These are phyloP conservation scores for Lolium perenne DNA, from an alignment of 176 grass and related monocot species.

Conservation along the genomic window DNA sequence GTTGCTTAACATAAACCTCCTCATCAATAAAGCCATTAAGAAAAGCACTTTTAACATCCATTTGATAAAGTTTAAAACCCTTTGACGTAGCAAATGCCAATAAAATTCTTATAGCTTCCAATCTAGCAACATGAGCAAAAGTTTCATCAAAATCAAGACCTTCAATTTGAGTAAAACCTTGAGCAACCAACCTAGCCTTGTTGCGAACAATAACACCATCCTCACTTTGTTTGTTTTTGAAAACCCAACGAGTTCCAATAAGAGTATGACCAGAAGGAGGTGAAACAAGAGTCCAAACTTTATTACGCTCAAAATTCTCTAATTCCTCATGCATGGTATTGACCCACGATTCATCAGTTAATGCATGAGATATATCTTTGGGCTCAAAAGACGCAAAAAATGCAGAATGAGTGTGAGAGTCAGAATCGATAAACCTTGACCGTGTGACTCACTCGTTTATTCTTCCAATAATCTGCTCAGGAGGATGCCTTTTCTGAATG, in stretches of 20 bases:
- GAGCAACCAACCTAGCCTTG: too few species aligned
- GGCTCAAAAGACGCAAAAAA: not conserved
- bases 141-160: not conserved
- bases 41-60: too few species aligned
- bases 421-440: not conserved
- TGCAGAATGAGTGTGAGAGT: not conserved
- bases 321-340: too few species aligned
- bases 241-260: not conserved
- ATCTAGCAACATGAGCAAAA: not conserved
- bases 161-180: not conserved
- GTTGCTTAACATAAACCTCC: too few species aligned
- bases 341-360: not conserved
- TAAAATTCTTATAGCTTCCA: too few species aligned
- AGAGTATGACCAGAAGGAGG: too few species aligned
- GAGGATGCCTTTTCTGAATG: not conserved
- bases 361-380: constrained; percentile 15
- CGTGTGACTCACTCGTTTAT: not conserved
- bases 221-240: not conserved
- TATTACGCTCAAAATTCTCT: too few species aligned
- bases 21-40: too few species aligned
- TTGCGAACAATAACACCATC: too few species aligned
- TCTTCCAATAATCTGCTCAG: not conserved
- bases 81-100: too few species aligned
- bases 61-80: too few species aligned
- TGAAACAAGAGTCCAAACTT: too few species aligned